phyloP scores from a whole-genome alignment of 129 eudicot species.

The Helianthus tuberosus region DNA sequence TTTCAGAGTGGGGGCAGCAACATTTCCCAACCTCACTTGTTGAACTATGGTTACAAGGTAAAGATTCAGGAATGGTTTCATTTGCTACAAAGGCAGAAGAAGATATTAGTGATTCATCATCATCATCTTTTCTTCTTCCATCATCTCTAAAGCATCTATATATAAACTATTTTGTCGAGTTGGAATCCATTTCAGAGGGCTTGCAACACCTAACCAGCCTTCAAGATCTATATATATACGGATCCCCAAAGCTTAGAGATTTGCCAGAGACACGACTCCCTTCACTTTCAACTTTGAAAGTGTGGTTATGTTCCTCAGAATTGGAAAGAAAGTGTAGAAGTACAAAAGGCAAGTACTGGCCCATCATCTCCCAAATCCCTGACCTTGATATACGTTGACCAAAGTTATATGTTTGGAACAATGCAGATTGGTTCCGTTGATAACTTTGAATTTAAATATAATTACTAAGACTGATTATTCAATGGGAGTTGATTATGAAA shows the following conservation, averaged over 20 bases:
- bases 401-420: too few species aligned
- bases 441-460: too few species aligned
- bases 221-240: neutral
- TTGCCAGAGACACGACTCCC: too few species aligned
- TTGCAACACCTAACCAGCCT: constrained; percentile 26
- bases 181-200: constrained; percentile 20
- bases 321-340: too few species aligned
- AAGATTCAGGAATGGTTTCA: neutral
- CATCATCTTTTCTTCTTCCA: constrained; percentile 17
- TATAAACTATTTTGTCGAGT: neutral
- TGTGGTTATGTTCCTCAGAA: too few species aligned
- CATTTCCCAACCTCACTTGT: constrained; percentile 26
- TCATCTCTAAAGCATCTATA: constrained; percentile 9
- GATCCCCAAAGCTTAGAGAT: constrained; percentile 18
- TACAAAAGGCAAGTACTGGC: too few species aligned
- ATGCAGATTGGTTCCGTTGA: too few species aligned
- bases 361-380: too few species aligned
- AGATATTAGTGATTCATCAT: neutral
- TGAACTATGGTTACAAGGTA: neutral
- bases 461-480: too few species aligned
- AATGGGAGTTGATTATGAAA: too few species aligned
- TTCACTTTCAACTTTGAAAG: too few species aligned
- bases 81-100: constrained; percentile 11
- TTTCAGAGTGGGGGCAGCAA: constrained; percentile 24
- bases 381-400: too few species aligned